Conservation (phyloP, 179 eudicot species). For the Dionaea muscipula region DNA sequence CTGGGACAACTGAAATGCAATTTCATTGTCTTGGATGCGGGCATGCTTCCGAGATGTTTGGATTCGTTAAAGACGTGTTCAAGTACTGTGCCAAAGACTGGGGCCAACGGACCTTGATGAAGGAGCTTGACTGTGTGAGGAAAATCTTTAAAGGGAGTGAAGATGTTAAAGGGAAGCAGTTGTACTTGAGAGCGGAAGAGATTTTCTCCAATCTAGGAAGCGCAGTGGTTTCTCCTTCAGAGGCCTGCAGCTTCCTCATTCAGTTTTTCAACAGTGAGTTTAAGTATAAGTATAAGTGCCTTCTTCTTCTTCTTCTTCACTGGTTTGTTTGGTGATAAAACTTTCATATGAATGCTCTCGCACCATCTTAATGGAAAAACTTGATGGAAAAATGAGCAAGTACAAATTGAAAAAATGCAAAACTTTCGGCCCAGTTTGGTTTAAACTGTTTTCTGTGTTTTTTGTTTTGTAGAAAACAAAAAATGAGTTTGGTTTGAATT, state of each 20-base stretch:
- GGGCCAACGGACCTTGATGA: constrained; percentile 42
- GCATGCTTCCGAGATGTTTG: constrained; percentile 84
- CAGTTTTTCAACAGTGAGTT: constrained; percentile 60
- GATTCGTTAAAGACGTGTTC: constrained; percentile 75
- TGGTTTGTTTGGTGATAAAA: neutral
- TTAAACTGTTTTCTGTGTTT: too few species aligned
- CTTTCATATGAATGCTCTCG: too few species aligned
- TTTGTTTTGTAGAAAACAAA: too few species aligned
- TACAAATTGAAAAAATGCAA: too few species aligned
- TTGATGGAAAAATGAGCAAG: too few species aligned
- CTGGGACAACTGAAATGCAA: constrained; percentile 57
- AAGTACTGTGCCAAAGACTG: constrained; percentile 53
- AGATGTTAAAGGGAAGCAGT: constrained; percentile 57
- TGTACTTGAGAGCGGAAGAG: constrained; percentile 53
- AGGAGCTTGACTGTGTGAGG: constrained; percentile 77
- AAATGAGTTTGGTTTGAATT: too few species aligned
- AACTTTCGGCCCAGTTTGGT: too few species aligned
- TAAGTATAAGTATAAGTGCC: constrained; percentile 1
- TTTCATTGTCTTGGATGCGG: constrained; percentile 76
- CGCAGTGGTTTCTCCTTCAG: constrained; percentile 43
- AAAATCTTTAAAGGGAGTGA: constrained; percentile 57
- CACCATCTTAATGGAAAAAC: too few species aligned
- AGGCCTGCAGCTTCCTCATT: constrained; percentile 47
- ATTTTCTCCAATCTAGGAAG: constrained; percentile 44
- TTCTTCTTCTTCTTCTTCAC: neutral